Conservation (phyloP, 2,329 filamentous ascomycete genomes). For the Sclerotinia borealis region DNA sequence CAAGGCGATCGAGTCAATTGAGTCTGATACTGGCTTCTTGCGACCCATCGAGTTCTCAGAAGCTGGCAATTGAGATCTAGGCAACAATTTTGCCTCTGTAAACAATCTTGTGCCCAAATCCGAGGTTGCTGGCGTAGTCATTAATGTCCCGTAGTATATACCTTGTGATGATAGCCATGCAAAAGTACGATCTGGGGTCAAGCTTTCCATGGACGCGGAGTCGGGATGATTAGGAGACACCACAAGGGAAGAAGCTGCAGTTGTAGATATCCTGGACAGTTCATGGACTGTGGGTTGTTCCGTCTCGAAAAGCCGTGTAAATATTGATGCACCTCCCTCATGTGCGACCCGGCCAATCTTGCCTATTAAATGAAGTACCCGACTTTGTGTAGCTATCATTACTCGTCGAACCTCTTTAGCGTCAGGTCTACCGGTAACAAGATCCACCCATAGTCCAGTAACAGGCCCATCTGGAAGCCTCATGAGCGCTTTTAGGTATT, state of each 20-base stretch:
- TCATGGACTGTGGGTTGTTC: slow-evolving; percentile 77
- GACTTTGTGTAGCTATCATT: slow-evolving; percentile 70
- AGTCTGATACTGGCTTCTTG: slow-evolving; percentile 60
- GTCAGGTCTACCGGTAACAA: slow-evolving; percentile 49
- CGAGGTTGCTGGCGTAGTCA: slow-evolving; percentile 51
- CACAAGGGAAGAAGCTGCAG: slow-evolving; percentile 60
- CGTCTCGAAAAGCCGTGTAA: slow-evolving; percentile 78
- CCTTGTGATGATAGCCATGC: slow-evolving; percentile 89
- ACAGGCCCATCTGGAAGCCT: slow-evolving; percentile 77
- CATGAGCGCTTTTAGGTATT: slow-evolving; percentile 79
- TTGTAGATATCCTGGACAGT: slow-evolving; percentile 51
- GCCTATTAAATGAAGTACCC: slow-evolving; percentile 75
- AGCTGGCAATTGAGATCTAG: slow-evolving; percentile 65
- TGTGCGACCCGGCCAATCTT: slow-evolving; percentile 64
- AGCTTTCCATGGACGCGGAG: slow-evolving; percentile 47
- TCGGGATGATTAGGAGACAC: slow-evolving; percentile 70
- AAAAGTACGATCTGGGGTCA: slow-evolving; percentile 64
- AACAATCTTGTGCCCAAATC: slow-evolving; percentile 71
- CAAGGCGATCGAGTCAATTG: slow-evolving; percentile 72
- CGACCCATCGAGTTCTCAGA: slow-evolving; percentile 59
- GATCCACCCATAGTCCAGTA: slow-evolving; percentile 80
- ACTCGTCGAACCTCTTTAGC: slow-evolving; percentile 65
- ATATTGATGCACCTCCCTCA: slow-evolving; percentile 80
- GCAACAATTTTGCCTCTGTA: slow-evolving; percentile 69
- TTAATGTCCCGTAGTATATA: slow-evolving; percentile 77